Evolutionary conservation across 2,329 filamentous ascomycete genomes (phyloP).

Genomic region (Arthrobotrys entomopaga): DNA sequence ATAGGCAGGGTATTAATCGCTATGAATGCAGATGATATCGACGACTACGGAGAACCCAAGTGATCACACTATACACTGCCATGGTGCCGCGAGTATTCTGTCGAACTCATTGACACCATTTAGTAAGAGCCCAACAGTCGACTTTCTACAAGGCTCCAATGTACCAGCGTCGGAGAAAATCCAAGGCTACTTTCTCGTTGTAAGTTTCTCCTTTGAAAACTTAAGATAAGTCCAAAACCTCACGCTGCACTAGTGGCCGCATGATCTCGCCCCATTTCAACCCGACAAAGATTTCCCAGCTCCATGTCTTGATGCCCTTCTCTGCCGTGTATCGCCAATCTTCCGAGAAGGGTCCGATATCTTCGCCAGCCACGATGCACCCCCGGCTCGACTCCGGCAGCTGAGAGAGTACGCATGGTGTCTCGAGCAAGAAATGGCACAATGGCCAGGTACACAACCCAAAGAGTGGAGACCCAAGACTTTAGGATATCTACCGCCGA

Average conservation of each 20-base stretch:
- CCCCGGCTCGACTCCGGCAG: constrained; percentile 1
- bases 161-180: not conserved
- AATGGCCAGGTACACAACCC: not conserved
- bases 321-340: constrained; percentile 21
- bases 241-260: not conserved
- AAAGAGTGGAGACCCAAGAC: constrained; percentile 20
- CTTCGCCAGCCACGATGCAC: not conserved
- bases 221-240: no score
- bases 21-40: constrained; percentile 16
- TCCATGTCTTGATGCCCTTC: constrained; percentile 4
- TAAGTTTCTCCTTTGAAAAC: not conserved
- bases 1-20: not conserved
- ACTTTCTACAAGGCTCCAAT: not conserved
- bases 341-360: constrained; percentile 17
- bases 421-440: constrained; percentile 15
- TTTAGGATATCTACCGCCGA: not conserved
- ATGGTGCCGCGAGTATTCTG: constrained; percentile 20
- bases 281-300: not conserved
- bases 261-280: not conserved
- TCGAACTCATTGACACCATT: constrained; percentile 1
- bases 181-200: constrained; percentile 8
- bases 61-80: constrained; percentile 9
- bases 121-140: not conserved
- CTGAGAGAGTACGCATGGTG: constrained; percentile 12
- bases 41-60: constrained; percentile 15